Percentiles rank a stretch among this genome's conserved stretches.
phyloP scores from a whole-genome alignment of 305 asterid species.

The Coffea humblotiana region DNA sequence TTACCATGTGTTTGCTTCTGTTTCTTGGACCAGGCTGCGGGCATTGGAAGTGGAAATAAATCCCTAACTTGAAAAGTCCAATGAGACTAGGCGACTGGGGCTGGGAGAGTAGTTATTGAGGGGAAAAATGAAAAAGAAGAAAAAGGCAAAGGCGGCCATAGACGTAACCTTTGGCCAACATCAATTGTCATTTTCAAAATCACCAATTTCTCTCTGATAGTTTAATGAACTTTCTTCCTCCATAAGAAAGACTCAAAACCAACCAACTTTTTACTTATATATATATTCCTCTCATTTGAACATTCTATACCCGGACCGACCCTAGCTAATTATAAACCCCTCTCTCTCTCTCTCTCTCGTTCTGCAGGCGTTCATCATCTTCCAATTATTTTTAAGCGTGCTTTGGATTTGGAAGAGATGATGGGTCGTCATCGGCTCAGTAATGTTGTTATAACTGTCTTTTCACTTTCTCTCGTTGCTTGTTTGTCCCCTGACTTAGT shows the following conservation, averaged over 20 bases:
- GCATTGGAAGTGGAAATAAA: not conserved
- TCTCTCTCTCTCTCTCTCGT: not conserved
- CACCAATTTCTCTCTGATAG: constrained; percentile 1
- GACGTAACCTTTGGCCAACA: not conserved
- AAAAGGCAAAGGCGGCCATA: constrained; percentile 1
- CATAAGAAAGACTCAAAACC: constrained; percentile 32
- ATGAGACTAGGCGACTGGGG: not conserved
- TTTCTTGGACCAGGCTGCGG: not conserved
- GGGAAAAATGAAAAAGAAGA: not conserved
- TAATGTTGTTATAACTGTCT: constrained; percentile 6
- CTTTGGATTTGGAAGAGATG: not conserved
- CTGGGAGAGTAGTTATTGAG: constrained; percentile 10
- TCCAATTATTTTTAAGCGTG: not conserved
- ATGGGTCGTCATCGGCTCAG: constrained; percentile 31
- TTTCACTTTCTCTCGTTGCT: constrained; percentile 31
- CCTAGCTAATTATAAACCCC: not conserved
- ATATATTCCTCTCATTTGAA: not conserved
- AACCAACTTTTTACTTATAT: constrained; percentile 25
- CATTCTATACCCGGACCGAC: not conserved
- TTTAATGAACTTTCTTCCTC: constrained; percentile 12
- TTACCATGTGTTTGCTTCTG: not conserved
- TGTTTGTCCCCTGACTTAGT: constrained; percentile 34
- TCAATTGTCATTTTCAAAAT: constrained; percentile 20
- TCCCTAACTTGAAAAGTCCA: constrained; percentile 7
- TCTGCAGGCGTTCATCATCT: not conserved